Evolutionary conservation across 129 eudicot species (phyloP), one percentile per base, ranked within the genome.

Genomic region (Escallonia herrerae): DNA sequence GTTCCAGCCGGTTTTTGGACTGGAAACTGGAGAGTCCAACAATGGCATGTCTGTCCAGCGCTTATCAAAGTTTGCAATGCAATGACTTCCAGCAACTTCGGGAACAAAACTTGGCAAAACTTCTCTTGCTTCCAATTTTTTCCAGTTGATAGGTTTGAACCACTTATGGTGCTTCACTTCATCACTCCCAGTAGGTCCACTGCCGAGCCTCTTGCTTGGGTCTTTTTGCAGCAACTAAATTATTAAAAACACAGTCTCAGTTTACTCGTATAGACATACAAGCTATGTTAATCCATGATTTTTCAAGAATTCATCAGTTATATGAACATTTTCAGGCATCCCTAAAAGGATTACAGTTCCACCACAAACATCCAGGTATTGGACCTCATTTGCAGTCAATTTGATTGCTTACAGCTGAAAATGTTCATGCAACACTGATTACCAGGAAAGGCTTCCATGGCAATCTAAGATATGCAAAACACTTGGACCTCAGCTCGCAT

Each of bases 81-180:
- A 89, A 38, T 66, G 90, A 46, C 64, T 67, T 50, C 95, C 96
- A 3, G 79, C 78, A 58, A 89, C 90, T 68, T 85, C 79, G 0
- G 96, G 96, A 8, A 83, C 70, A 53, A 89, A 89, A 69, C 90
- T 89, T 33, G 96, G 96, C 43, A 64, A 75, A 37, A 83, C 61
- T 73, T 76, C 82, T 48, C 87, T 72, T 0, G 79, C 90, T 33
- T 89, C 95, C 62, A 89, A 60, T 71, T 81, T 85, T 76, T 72
- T 89, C 96, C 96, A 89, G 78, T 89, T 82, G 53, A 85, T 79
- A 11, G 84, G 70, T 77, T 85, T 85, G 75, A 89, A 85, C 96
- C 96, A 89, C 65, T 89, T 89, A 49, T 85, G 95, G 15, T 77
- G 45, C 82, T 83, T 89, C 73, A 89, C 72, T 67, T 89, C 94